phyloP scores from a whole-genome alignment of 2,329 filamentous ascomycete genomes.

The Penicillium sclerotiorum region DNA sequence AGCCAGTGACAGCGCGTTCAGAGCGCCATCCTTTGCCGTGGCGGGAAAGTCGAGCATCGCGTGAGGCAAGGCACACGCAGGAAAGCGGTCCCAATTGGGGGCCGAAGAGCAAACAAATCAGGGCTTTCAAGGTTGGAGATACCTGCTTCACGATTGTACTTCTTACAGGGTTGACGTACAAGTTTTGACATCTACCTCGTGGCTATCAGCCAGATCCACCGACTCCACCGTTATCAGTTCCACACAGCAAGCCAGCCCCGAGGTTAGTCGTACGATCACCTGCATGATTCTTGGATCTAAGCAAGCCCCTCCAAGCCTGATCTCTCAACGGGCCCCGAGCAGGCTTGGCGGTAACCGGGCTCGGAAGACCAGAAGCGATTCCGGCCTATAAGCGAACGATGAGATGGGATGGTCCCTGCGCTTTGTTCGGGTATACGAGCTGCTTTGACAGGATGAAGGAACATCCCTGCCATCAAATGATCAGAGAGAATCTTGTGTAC shows the following conservation, averaged over 20 bases:
- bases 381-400: not conserved
- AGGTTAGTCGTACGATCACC: not conserved
- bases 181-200: no score
- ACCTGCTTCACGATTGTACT: not conserved
- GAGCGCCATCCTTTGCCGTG: slow-evolving; percentile 18
- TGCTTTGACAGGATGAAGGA: not conserved
- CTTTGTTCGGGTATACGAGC: slow-evolving; percentile 4
- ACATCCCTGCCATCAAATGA: not conserved
- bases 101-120: not conserved
- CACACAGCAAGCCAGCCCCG: not conserved
- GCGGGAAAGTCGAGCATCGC: slow-evolving; percentile 14
- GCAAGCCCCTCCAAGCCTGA: not conserved
- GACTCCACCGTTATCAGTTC: not conserved
- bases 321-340: not conserved
- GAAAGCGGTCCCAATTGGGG: not conserved
- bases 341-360: not conserved
- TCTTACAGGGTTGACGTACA: not conserved
- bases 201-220: slow-evolving; percentile 1
- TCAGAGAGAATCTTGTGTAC: not conserved
- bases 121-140: not conserved
- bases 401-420: not conserved
- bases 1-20: slow-evolving; percentile 19
- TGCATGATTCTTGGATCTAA: not conserved
- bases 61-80: not conserved
- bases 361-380: not conserved